A percentile compares a stretch with the other conserved stretches of the same genome.
Conservation (phyloP, 257 asterid genomes). For the Leonotis leonurus region DNA sequence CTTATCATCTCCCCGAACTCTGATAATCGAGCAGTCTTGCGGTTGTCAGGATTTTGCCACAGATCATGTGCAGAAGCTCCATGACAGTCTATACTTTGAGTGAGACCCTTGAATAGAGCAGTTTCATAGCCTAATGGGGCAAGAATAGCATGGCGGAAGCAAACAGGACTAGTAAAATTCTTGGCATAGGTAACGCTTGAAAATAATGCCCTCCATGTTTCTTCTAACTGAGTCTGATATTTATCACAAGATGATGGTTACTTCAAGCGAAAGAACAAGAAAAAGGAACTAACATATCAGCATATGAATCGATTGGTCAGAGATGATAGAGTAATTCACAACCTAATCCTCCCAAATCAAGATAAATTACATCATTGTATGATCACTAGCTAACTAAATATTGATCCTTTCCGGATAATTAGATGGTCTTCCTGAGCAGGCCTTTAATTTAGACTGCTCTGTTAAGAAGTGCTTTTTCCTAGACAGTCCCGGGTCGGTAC, state of each 20-base stretch:
- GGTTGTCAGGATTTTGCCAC: conserved; percentile 55
- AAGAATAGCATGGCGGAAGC: conserved; percentile 86
- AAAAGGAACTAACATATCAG: not conserved
- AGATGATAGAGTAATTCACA: not conserved
- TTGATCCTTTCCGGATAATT: no score
- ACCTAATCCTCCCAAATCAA: not conserved
- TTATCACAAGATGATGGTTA: conserved; percentile 6
- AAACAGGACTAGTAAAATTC: conserved; percentile 55
- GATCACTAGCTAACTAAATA: not conserved
- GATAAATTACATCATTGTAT: not conserved
- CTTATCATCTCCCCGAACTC: conserved; percentile 97
- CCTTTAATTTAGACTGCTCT: no score
- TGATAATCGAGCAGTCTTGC: conserved; percentile 70
- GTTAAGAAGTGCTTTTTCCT: no score
- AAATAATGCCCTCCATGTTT: conserved; percentile 83
- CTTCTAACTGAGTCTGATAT: conserved; percentile 76
- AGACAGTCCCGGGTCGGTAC: no score
- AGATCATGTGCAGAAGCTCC: conserved; percentile 73
- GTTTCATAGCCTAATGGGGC: conserved; percentile 94
- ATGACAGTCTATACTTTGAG: conserved; percentile 48
- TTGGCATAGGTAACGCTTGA: conserved; percentile 84
- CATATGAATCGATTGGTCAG: not conserved
- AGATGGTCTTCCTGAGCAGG: no score
- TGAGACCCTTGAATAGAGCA: conserved; percentile 71
- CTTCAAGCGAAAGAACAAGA: not conserved